Evolutionary conservation across 164 flowering plant species (phyloP).

Genomic region (Sextonia rubra): DNA sequence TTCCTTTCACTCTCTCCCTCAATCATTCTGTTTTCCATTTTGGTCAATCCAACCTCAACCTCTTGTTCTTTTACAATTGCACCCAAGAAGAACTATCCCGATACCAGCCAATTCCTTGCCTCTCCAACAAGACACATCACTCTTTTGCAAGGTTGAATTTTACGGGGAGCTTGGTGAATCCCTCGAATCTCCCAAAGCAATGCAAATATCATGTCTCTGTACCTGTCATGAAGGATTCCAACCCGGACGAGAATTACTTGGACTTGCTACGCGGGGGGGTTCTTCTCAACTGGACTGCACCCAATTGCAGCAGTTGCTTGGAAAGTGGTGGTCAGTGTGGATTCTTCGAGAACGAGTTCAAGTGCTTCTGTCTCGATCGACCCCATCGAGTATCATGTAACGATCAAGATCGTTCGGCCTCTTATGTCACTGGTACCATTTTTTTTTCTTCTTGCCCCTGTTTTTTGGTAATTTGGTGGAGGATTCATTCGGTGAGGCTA

Average conservation of each 20-base stretch:
- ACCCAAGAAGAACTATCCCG: background rate
- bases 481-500: too few relatives aligned
- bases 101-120: constrained; percentile 14
- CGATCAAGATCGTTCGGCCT: background rate
- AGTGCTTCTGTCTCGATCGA: background rate
- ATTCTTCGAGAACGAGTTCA: constrained; percentile 12
- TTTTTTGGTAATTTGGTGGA: too few relatives aligned
- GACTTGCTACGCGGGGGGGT: constrained; percentile 38
- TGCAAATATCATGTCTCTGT: background rate
- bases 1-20: constrained; percentile 35
- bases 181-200: background rate
- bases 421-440: too few relatives aligned
- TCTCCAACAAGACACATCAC: constrained; percentile 10
- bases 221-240: background rate
- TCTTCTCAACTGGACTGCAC: constrained; percentile 37
- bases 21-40: constrained; percentile 21
- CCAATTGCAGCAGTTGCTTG: constrained; percentile 39
- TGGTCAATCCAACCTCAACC: constrained; percentile 11
- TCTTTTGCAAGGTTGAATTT: constrained; percentile 34
- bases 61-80: constrained; percentile 47
- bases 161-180: background rate
- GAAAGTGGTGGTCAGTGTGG: constrained; percentile 44
- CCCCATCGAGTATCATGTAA: background rate
- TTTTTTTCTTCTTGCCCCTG: too few relatives aligned
- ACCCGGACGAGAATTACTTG: constrained; percentile 3